phyloP scores from a whole-genome alignment of 2,329 filamentous ascomycete species.

The Cordyceps javanica region DNA sequence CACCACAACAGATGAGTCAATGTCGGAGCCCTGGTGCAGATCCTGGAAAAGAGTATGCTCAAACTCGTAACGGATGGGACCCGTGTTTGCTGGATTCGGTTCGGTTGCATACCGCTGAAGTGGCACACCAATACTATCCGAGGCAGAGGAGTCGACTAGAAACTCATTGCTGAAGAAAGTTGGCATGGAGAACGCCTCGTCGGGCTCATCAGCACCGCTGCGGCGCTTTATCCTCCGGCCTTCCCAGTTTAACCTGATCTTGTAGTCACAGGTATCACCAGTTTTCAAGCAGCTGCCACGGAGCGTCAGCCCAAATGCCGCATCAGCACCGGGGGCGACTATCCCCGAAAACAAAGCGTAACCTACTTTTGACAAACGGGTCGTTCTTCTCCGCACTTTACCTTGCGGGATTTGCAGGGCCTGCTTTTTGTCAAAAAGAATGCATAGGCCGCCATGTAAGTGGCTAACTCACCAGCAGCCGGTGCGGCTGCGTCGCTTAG shows the following conservation, averaged over 20 bases:
- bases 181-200: not conserved
- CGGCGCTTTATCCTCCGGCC: constrained; percentile 41
- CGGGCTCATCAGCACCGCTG: not conserved
- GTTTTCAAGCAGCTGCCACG: constrained; percentile 55
- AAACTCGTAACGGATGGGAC: constrained; percentile 8
- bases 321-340: not conserved
- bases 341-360: not conserved
- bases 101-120: constrained; percentile 8
- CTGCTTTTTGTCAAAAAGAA: constrained; percentile 31
- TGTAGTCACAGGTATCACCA: constrained; percentile 72
- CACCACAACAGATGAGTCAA: not conserved
- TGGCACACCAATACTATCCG: constrained; percentile 6
- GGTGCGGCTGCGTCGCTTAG: constrained; percentile 39
- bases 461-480: constrained; percentile 36
- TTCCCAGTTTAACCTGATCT: constrained; percentile 75
- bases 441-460: not conserved
- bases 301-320: not conserved
- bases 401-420: constrained; percentile 69
- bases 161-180: constrained; percentile 2
- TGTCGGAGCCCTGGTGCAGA: not conserved
- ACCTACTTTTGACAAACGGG: constrained; percentile 61
- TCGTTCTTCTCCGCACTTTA: constrained; percentile 74
- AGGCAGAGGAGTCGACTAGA: not conserved
- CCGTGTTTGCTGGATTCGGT: not conserved
- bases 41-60: constrained; percentile 12